Evolutionary conservation across 1,139 yeast genomes (phyloP).

Genomic region (Yamadazyma conglobata): DNA sequence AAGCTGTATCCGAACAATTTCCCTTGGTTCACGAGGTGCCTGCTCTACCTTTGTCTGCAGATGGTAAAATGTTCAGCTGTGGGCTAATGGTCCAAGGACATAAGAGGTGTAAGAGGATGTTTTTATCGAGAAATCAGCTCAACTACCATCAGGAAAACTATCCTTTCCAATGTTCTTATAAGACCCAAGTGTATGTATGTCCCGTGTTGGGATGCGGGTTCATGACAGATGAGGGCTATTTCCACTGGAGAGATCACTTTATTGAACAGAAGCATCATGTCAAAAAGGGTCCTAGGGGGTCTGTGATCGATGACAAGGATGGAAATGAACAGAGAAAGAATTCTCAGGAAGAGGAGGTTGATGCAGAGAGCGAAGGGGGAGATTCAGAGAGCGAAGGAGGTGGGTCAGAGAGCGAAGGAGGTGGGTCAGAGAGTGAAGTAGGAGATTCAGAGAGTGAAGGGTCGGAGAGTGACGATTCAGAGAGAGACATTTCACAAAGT

Average conservation of each 20-base stretch:
- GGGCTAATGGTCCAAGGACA: conserved; percentile 7
- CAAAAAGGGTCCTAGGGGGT: conserved; percentile 8
- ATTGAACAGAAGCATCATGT: conserved; percentile 19
- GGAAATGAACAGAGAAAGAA: not conserved
- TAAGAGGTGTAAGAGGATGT: conserved; percentile 15
- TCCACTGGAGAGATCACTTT: conserved; percentile 33
- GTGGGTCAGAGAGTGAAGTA: too few species aligned
- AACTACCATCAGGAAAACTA: conserved; percentile 19
- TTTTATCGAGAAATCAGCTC: conserved; percentile 16
- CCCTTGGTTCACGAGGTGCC: conserved; percentile 28
- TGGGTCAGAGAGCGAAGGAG: too few species aligned
- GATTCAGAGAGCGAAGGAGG: too few species aligned
- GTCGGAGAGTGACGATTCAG: too few species aligned
- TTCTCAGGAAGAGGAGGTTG: not conserved
- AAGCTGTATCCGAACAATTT: conserved; percentile 20
- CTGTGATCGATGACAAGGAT: not conserved
- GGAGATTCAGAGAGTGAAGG: too few species aligned
- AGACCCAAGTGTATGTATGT: conserved; percentile 33
- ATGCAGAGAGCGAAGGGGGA: too few species aligned
- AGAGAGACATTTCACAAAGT: too few species aligned
- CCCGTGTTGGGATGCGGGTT: conserved; percentile 43
- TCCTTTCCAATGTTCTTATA: conserved; percentile 23
- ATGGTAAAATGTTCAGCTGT: conserved; percentile 20
- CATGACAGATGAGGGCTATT: conserved; percentile 37
- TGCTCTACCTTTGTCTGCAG: conserved; percentile 21